Percentiles rank a stretch among this genome's conserved stretches.
phyloP scores from a whole-genome alignment of 1,284 basidiomycete species.

The Testicularia cyperi region DNA sequence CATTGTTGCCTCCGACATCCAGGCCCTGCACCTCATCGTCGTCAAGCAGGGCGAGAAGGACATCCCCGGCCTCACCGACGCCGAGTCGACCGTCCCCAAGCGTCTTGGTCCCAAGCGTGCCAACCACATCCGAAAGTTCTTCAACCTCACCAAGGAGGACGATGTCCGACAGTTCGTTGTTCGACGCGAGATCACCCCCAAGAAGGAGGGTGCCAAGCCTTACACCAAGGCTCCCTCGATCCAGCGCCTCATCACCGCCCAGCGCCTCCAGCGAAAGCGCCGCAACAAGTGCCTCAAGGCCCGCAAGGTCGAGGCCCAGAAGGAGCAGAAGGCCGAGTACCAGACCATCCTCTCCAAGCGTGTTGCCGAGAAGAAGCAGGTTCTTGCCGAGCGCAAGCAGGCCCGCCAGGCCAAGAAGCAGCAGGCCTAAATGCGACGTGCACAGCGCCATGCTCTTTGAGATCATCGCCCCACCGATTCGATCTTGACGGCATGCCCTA shows the following conservation, averaged over 20 bases:
- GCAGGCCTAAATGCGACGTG: slow-evolving; percentile 17
- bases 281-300: slow-evolving; percentile 87
- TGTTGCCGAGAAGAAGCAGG: slow-evolving; percentile 82
- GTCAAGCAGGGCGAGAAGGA: slow-evolving; percentile 96
- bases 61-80: slow-evolving; percentile 87
- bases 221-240: slow-evolving; percentile 93
- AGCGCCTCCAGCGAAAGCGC: slow-evolving; percentile 93
- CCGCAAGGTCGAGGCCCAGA: slow-evolving; percentile 84
- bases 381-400: slow-evolving; percentile 29
- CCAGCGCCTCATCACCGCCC: slow-evolving; percentile 74
- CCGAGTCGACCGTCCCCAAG: slow-evolving; percentile 79
- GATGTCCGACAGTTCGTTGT: slow-evolving; percentile 93
- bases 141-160: slow-evolving; percentile 96
- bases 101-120: slow-evolving; percentile 80
- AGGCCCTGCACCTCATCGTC: slow-evolving; percentile 88
- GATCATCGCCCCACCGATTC: too few relatives aligned
- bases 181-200: slow-evolving; percentile 82
- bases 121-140: slow-evolving; percentile 84
- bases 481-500: too few relatives aligned
- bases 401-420: slow-evolving; percentile 44
- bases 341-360: slow-evolving; percentile 83
- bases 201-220: slow-evolving; percentile 90
- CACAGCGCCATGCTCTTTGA: neutral
- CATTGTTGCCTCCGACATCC: slow-evolving; percentile 91
- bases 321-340: slow-evolving; percentile 84